Evolutionary conservation across 2,329 filamentous ascomycete species (phyloP).

Genomic region (Metarhizium sp.): DNA sequence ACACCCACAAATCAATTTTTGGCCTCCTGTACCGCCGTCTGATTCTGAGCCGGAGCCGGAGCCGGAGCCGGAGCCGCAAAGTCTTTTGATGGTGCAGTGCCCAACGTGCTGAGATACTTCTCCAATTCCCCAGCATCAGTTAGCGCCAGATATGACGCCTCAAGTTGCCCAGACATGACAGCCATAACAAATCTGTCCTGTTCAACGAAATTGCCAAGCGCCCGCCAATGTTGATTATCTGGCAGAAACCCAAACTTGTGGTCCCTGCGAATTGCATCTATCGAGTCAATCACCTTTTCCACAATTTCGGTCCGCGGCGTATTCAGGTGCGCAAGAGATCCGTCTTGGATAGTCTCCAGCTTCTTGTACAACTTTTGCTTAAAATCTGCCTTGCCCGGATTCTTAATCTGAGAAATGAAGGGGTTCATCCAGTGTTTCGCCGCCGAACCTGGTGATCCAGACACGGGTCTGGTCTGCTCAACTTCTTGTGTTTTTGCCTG

Average conservation of each 20-base stretch:
- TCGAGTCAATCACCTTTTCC: slow-evolving; percentile 13
- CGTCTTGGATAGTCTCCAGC: slow-evolving; percentile 1
- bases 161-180: slow-evolving; percentile 16
- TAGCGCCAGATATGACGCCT: slow-evolving; percentile 18
- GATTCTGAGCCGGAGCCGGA: not conserved
- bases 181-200: slow-evolving; percentile 22
- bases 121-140: slow-evolving; percentile 17
- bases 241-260: slow-evolving; percentile 18
- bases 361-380: slow-evolving; percentile 6
- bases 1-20: not conserved
- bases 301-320: slow-evolving; percentile 6
- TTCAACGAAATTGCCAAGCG: slow-evolving; percentile 16
- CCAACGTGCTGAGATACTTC: slow-evolving; percentile 15
- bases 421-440: not conserved
- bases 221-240: slow-evolving; percentile 26
- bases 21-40: not conserved
- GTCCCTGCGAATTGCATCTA: slow-evolving; percentile 17
- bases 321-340: not conserved
- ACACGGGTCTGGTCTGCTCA: not conserved
- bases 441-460: not conserved
- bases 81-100: slow-evolving; percentile 14
- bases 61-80: slow-evolving; percentile 12
- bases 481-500: not conserved
- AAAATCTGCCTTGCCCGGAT: slow-evolving; percentile 17
- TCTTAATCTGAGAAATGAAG: slow-evolving; percentile 2